Evolutionary conservation across 164 flowering plant genomes (phyloP).

Genomic region (Stephania yunnanensis): DNA sequence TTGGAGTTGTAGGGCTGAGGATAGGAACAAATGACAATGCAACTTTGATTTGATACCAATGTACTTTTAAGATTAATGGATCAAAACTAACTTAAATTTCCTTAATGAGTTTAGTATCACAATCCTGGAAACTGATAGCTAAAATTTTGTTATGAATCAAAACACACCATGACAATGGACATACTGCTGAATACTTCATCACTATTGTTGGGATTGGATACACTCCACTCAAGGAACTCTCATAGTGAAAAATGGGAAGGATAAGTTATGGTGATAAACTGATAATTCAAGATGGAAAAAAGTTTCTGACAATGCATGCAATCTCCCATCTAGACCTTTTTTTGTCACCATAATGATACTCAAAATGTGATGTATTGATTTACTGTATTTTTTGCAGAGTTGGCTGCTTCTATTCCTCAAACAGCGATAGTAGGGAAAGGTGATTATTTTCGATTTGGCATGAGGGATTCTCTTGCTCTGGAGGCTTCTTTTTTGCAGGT

Average conservation of each 20-base stretch:
- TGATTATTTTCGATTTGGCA: slow-evolving; percentile 88
- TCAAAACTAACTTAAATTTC: background rate
- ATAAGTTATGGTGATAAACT: background rate
- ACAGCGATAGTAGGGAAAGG: slow-evolving; percentile 84
- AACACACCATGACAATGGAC: background rate
- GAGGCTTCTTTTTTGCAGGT: slow-evolving; percentile 99
- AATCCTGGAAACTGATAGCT: too few species aligned
- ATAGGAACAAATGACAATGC: background rate
- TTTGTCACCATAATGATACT: too few species aligned
- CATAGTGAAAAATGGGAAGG: background rate
- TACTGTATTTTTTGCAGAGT: slow-evolving; percentile 42
- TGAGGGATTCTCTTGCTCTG: slow-evolving; percentile 94
- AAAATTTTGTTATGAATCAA: too few species aligned
- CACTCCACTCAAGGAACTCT: background rate
- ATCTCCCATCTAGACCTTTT: too few species aligned
- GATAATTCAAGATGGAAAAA: background rate
- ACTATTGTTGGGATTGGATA: background rate
- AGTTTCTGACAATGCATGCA: too few species aligned
- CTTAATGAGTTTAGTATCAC: too few species aligned
- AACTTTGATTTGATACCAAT: background rate
- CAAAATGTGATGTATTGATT: background rate
- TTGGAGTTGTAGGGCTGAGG: background rate
- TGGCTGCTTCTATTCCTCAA: slow-evolving; percentile 84
- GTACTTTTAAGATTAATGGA: background rate
- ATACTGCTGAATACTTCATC: background rate